Evolutionary conservation across 305 asterid genomes (phyloP), one percentile per base, ranked within the genome.

Genomic region (Petunia hybrid): DNA sequence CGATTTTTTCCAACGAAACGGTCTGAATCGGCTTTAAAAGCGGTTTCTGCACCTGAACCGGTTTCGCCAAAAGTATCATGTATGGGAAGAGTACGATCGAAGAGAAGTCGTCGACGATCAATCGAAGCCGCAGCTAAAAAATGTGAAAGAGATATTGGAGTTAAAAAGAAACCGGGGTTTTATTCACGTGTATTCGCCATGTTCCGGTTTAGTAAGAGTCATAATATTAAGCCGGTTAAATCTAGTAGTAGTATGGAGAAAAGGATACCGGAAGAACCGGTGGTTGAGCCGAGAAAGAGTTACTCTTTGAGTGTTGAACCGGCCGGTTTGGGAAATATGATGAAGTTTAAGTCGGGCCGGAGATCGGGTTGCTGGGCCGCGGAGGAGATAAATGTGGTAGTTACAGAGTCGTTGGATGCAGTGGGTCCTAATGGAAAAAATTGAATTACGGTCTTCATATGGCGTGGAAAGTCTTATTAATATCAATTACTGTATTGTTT

Each of bases 271-370:
- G 89, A 74, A 68, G 94, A 87, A 56, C 80, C 61, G 40, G 3
- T 4, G 10, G 10, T 56, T 40, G 84, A 82, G 75, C 85, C 55
- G 62, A 85, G 94, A 86, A 81, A 57, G 87, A 89, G 91, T 66
- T 48, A 73, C 35, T 61, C 62, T 5, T 75, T 53, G 7, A 73
- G 79, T 1, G 77, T 36, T 53, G 93, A 89, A 80, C 86, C 89
- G 60, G 84, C 94, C 62, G 86, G 90, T 79, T 85, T 94, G 86
- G 98, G 96, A 69, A 97, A 88, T 45, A 69, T 91, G 86, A 90
- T 80, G 69, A 89, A 91, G 89, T 90, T 91, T 73, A 83, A 84
- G 4, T 94, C 98, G 8, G 97, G 96, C 1, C 88, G 97, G 81
- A 87, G 91, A 61, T 87, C 97, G n/a, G 89, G 73, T 9, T 84